Percentiles rank a stretch among this genome's conserved stretches.
phyloP scores from a whole-genome alignment of 1,139 yeast species.

The Yamadazyma sp. region DNA sequence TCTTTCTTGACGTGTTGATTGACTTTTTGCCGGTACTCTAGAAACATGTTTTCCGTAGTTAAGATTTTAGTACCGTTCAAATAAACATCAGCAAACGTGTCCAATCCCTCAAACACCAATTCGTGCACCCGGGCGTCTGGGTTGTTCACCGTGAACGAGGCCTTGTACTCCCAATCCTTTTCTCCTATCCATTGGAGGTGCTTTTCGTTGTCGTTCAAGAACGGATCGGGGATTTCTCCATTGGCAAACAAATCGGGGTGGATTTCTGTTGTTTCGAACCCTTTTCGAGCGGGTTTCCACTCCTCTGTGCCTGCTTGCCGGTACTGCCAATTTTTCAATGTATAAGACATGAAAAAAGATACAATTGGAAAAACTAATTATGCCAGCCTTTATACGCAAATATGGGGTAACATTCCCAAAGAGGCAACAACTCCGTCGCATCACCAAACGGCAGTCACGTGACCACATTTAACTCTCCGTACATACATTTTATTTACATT shows the following conservation, averaged over 20 bases:
- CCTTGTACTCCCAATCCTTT: conserved; percentile 39
- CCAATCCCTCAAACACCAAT: conserved; percentile 43
- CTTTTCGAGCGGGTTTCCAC: conserved; percentile 13
- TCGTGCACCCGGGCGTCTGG: conserved; percentile 17
- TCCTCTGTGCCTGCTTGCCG: conserved; percentile 9
- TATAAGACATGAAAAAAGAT: neutral
- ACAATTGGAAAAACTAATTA: too few relatives aligned
- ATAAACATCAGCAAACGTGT: conserved; percentile 41
- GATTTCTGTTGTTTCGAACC: conserved; percentile 24
- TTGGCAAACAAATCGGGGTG: conserved; percentile 38
- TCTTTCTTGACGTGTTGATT: conserved; percentile 8
- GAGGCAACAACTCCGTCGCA: neutral
- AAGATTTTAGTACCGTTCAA: conserved; percentile 33
- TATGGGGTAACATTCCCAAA: conserved; percentile 2
- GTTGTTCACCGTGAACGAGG: conserved; percentile 15
- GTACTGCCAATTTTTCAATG: conserved; percentile 13
- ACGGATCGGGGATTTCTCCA: conserved; percentile 44
- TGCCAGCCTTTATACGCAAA: too few relatives aligned
- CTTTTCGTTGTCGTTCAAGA: conserved; percentile 37
- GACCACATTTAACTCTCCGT: neutral
- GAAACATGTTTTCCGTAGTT: conserved; percentile 40
- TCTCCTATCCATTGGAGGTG: conserved; percentile 49
- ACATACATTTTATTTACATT: neutral
- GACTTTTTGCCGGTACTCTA: conserved; percentile 19
- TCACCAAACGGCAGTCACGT: too few relatives aligned